Percentiles rank a stretch among this genome's conserved stretches.
These are phyloP conservation scores for Neolentinus lepideus DNA, from an alignment of 1,284 basidiomycete species.

Conservation along the genomic window DNA sequence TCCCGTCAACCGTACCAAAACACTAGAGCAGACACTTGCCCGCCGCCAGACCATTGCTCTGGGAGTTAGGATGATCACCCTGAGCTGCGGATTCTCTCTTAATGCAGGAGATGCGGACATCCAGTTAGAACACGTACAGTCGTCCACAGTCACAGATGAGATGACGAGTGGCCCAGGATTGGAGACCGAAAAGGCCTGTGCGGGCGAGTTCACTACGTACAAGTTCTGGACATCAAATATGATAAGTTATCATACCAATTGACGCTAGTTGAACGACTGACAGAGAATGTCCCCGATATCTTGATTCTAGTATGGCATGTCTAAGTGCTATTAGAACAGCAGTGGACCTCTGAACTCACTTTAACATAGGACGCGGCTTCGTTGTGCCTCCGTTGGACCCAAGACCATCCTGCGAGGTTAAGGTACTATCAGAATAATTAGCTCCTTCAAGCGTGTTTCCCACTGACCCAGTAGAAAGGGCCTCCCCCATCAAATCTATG, in stretches of 20 bases:
- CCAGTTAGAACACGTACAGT: conserved; percentile 20
- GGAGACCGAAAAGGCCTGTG: conserved; percentile 25
- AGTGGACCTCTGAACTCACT: conserved; percentile 14
- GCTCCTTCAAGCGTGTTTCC: background rate
- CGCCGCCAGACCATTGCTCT: conserved; percentile 32
- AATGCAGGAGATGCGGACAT: background rate
- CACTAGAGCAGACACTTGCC: too few species aligned
- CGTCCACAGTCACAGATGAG: conserved; percentile 26
- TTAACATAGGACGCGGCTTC: conserved; percentile 33
- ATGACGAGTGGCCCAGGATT: conserved; percentile 24
- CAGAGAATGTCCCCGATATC: conserved; percentile 42
- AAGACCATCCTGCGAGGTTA: conserved; percentile 24
- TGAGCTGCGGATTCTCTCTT: conserved; percentile 17
- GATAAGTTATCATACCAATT: background rate
- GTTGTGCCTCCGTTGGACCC: conserved; percentile 29
- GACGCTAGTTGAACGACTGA: conserved; percentile 13
- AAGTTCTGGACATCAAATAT: conserved; percentile 17
- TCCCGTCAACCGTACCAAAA: background rate
- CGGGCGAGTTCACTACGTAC: conserved; percentile 31
- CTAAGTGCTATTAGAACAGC: conserved; percentile 4
- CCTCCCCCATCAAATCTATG: conserved; percentile 32
- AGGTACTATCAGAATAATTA: background rate
- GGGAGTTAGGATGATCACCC: conserved; percentile 33
- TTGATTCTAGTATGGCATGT: conserved; percentile 31
- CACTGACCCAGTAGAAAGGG: conserved; percentile 28